A percentile compares a stretch with the other conserved stretches of the same genome.
phyloP scores from a whole-genome alignment of 345 rosid genomes.

The Cardamine chenopodiifolia region DNA sequence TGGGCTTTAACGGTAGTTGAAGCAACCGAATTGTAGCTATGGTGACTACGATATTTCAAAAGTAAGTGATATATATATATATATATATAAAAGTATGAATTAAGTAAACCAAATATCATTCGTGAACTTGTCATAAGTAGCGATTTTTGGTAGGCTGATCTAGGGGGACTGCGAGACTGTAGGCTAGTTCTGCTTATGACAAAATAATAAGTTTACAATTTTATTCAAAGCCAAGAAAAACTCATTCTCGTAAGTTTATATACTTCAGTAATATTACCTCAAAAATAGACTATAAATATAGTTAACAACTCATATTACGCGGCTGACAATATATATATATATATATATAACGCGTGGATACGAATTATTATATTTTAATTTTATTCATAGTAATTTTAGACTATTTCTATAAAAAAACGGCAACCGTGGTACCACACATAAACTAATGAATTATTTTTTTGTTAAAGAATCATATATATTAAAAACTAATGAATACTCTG shows the following conservation, averaged over 20 bases:
- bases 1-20: constrained; percentile 16
- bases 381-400: background rate
- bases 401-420: background rate
- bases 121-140: background rate
- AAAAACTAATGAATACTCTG: too few relatives aligned
- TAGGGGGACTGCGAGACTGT: background rate
- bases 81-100: background rate
- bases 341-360: background rate
- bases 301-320: background rate
- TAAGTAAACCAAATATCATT: constrained; percentile 11
- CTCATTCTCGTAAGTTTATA: background rate
- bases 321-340: too few relatives aligned
- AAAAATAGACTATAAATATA: too few relatives aligned
- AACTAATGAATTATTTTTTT: background rate
- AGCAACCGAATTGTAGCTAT: constrained; percentile 38
- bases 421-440: background rate
- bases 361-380: background rate
- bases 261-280: background rate
- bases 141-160: constrained; percentile 10
- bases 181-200: background rate
- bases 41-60: constrained; percentile 21
- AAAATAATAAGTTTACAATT: background rate
- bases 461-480: too few relatives aligned
- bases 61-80: constrained; percentile 2
- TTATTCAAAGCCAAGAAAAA: background rate